phyloP scores from a whole-genome alignment of 2,329 filamentous ascomycete genomes.

The Xylariales sp. region DNA sequence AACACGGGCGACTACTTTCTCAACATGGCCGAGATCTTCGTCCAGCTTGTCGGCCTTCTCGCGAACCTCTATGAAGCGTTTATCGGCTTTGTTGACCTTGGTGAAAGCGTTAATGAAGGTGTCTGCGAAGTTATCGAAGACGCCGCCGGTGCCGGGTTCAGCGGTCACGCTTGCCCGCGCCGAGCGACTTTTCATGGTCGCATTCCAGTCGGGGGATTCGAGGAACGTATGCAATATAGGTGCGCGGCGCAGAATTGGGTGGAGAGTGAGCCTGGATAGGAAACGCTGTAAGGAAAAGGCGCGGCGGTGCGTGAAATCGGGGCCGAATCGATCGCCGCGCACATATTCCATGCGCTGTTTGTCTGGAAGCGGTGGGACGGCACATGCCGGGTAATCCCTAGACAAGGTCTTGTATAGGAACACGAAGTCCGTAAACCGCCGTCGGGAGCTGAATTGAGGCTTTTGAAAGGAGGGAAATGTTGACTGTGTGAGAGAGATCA shows the following conservation, averaged over 20 bases:
- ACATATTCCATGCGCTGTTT: slow-evolving; percentile 99
- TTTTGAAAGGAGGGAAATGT: slow-evolving; percentile 92
- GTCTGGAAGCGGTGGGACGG: slow-evolving; percentile 90
- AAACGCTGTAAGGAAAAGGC: slow-evolving; percentile 91
- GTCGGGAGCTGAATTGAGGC: slow-evolving; percentile 71
- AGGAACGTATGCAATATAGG: slow-evolving; percentile 84
- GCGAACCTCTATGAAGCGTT: slow-evolving; percentile 88
- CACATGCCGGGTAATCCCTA: slow-evolving; percentile 84
- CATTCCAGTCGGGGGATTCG: slow-evolving; percentile 93
- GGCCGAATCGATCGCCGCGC: slow-evolving; percentile 87
- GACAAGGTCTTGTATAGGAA: slow-evolving; percentile 90
- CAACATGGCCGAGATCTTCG: slow-evolving; percentile 87
- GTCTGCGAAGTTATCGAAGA: slow-evolving; percentile 94
- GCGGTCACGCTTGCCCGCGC: slow-evolving; percentile 54
- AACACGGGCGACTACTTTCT: slow-evolving; percentile 92
- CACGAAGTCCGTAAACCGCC: slow-evolving; percentile 96
- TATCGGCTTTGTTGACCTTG: slow-evolving; percentile 92
- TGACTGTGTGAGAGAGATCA: slow-evolving; percentile 63
- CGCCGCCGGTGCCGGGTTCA: slow-evolving; percentile 54
- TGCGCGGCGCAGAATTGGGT: slow-evolving; percentile 82
- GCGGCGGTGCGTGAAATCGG: slow-evolving; percentile 85
- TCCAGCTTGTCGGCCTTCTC: slow-evolving; percentile 92
- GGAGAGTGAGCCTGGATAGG: slow-evolving; percentile 77
- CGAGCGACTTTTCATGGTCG: slow-evolving; percentile 79
- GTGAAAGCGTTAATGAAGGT: slow-evolving; percentile 96